phyloP scores from a whole-genome alignment of 2,329 filamentous ascomycete genomes.

The Pestalotiopsis sp. region DNA sequence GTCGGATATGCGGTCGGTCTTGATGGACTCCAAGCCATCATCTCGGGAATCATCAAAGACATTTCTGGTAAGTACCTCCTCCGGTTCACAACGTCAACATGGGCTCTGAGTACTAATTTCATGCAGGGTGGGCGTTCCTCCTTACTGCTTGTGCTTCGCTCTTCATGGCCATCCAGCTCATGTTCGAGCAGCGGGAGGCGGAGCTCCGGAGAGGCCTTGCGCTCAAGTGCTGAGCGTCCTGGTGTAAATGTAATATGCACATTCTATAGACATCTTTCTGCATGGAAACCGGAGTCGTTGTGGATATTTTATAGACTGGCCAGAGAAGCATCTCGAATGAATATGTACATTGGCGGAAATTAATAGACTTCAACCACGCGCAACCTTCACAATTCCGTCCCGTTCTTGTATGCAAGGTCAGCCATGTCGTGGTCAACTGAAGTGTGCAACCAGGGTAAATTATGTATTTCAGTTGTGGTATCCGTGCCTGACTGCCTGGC shows the following conservation, averaged over 20 bases:
- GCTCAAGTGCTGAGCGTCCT: slow-evolving; percentile 9
- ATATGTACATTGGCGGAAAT: background rate
- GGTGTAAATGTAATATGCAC: background rate
- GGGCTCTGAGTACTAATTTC: background rate
- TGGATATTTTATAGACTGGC: background rate
- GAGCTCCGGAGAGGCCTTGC: slow-evolving; percentile 72
- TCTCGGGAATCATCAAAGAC: slow-evolving; percentile 74
- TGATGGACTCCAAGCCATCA: slow-evolving; percentile 79
- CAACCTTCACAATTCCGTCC: background rate
- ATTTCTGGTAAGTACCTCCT: slow-evolving; percentile 59
- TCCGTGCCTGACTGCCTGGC: too few relatives aligned
- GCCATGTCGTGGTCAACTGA: too few relatives aligned
- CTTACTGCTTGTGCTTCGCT: slow-evolving; percentile 69
- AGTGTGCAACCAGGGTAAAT: too few relatives aligned
- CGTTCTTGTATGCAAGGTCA: background rate
- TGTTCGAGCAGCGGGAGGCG: slow-evolving; percentile 91
- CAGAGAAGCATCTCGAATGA: background rate
- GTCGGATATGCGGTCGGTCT: slow-evolving; percentile 93
- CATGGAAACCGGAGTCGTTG: background rate
- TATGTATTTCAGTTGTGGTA: too few relatives aligned
- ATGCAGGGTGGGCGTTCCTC: slow-evolving; percentile 70
- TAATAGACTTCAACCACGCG: background rate
- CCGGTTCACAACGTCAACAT: slow-evolving; percentile 19
- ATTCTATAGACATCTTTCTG: background rate
- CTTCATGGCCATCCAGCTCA: slow-evolving; percentile 86